Evolutionary conservation across 495 filamentous ascomycete species (phyloP).

Genomic region (Penicillium turbatum): DNA sequence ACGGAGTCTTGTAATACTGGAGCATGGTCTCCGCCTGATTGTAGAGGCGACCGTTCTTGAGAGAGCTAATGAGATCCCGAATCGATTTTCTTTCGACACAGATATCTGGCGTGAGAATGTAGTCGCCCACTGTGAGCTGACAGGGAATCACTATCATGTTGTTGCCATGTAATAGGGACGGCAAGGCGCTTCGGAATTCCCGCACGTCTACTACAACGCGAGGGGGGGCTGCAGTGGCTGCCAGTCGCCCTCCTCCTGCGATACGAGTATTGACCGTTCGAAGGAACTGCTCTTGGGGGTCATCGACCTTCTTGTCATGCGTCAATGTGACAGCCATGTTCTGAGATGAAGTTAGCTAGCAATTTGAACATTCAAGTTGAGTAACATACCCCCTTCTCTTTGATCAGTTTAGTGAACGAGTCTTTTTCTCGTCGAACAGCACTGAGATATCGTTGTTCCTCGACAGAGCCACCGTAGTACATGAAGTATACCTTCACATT

Average conservation of each 20-base stretch:
- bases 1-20: slow-evolving; percentile 80
- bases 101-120: slow-evolving; percentile 83
- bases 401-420: slow-evolving; percentile 87
- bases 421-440: slow-evolving; percentile 90
- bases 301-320: slow-evolving; percentile 66
- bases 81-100: slow-evolving; percentile 94
- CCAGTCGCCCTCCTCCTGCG: slow-evolving; percentile 82
- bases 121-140: slow-evolving; percentile 95
- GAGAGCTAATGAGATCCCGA: slow-evolving; percentile 83
- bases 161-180: slow-evolving; percentile 84
- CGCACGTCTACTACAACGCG: slow-evolving; percentile 92
- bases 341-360: slow-evolving; percentile 17
- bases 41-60: slow-evolving; percentile 86
- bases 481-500: slow-evolving; percentile 93
- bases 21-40: slow-evolving; percentile 93
- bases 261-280: slow-evolving; percentile 96
- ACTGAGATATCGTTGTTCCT: slow-evolving; percentile 92
- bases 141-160: slow-evolving; percentile 84
- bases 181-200: slow-evolving; percentile 89
- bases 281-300: slow-evolving; percentile 89
- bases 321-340: slow-evolving; percentile 86
- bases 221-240: slow-evolving; percentile 87
- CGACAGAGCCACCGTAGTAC: slow-evolving; percentile 91
- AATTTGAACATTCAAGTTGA: not conserved
- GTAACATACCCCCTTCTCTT: slow-evolving; percentile 67